Evolutionary conservation across 1,284 basidiomycete species (phyloP).

Genomic region (Phellopilus nigrolimitatus): DNA sequence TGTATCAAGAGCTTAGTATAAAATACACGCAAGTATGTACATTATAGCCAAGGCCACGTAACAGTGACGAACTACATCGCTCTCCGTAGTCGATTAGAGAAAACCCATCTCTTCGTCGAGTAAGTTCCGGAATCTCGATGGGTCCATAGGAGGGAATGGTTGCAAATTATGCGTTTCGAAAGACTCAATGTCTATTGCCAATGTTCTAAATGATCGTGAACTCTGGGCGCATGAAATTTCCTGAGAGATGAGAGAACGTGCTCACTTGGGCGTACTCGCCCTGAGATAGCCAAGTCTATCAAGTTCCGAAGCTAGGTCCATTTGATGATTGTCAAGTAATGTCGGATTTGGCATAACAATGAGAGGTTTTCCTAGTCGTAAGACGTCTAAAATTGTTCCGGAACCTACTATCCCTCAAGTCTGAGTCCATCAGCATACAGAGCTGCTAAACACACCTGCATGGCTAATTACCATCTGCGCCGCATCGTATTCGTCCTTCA

Average conservation of each 20-base stretch:
- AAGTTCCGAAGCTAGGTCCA: conserved; percentile 79
- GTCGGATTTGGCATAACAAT: conserved; percentile 89
- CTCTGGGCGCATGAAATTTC: conserved; percentile 19
- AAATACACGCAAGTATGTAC: background rate
- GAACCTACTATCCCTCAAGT: conserved; percentile 56
- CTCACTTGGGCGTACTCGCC: conserved; percentile 58
- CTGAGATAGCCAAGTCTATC: conserved; percentile 57
- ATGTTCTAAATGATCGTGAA: conserved; percentile 37
- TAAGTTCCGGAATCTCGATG: conserved; percentile 56
- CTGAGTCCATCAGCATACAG: conserved; percentile 10
- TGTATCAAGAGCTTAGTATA: no score
- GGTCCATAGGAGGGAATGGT: conserved; percentile 65
- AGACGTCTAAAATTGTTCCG: conserved; percentile 88
- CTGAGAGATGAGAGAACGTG: conserved; percentile 16
- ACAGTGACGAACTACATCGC: background rate
- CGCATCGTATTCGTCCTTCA: conserved; percentile 57
- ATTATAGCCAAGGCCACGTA: background rate
- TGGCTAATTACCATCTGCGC: conserved; percentile 87
- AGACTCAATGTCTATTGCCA: conserved; percentile 45
- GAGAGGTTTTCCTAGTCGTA: conserved; percentile 70
- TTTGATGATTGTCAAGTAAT: conserved; percentile 91
- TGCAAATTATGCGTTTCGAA: conserved; percentile 43
- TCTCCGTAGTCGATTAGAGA: no score
- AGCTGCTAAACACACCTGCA: conserved; percentile 64
- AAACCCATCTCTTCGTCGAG: conserved; percentile 76